These are phyloP conservation scores for Tolypocladium tundrense DNA, from an alignment of 2,329 filamentous ascomycete genomes.

Conservation along the genomic window DNA sequence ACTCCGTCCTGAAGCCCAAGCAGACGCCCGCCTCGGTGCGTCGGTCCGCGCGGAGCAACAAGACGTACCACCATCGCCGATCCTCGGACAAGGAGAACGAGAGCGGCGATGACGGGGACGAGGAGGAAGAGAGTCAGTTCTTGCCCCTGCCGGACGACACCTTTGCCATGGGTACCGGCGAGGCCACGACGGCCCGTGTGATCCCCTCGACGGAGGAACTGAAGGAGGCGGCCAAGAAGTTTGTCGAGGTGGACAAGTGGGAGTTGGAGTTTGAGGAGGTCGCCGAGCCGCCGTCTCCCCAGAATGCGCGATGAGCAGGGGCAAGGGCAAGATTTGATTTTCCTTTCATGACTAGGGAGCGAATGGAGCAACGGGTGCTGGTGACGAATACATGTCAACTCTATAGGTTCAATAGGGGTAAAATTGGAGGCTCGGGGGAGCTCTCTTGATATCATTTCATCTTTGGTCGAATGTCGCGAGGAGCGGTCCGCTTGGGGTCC, in stretches of 20 bases:
- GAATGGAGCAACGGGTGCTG: neutral
- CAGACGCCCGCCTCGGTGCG: slow-evolving; percentile 11
- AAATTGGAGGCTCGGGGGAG: neutral
- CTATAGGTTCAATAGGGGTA: neutral
- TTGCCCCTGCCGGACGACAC: slow-evolving; percentile 35
- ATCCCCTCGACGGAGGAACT: slow-evolving; percentile 39
- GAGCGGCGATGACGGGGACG: slow-evolving; percentile 22
- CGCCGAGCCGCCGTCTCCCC: slow-evolving; percentile 43
- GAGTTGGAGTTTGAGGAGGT: slow-evolving; percentile 58
- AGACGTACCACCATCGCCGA: slow-evolving; percentile 38
- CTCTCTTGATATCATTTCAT: neutral
- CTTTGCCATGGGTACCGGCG: slow-evolving; percentile 21
- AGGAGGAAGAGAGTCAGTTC: slow-evolving; percentile 27
- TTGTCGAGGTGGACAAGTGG: slow-evolving; percentile 60
- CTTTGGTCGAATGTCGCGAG: neutral
- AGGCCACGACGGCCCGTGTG: slow-evolving; percentile 23
- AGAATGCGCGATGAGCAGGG: slow-evolving; percentile 32
- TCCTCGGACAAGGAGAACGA: slow-evolving; percentile 51
- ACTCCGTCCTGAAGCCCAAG: slow-evolving; percentile 13
- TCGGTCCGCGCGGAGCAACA: slow-evolving; percentile 16
- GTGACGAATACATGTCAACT: neutral
- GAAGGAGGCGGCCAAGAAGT: slow-evolving; percentile 49
- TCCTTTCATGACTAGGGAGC: neutral
- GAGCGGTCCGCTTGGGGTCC: neutral
- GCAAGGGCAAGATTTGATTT: neutral